Evolutionary conservation across 2,329 filamentous ascomycete genomes (phyloP).

Genomic region (Claviceps paspali): DNA sequence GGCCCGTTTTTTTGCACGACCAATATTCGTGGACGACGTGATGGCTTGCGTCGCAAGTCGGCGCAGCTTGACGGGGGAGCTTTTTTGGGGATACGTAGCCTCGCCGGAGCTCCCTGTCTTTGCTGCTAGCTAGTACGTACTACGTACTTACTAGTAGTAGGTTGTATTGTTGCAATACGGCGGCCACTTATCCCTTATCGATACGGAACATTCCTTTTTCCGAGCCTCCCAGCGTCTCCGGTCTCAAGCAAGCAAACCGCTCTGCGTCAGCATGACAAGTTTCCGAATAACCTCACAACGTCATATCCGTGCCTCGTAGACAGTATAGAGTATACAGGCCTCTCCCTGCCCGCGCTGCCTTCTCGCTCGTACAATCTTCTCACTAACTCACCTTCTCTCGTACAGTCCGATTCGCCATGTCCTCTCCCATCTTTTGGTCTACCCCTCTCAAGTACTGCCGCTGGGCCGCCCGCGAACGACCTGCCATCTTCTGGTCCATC

Average conservation of each 20-base stretch:
- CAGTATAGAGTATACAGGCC: neutral
- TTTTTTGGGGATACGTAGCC: conserved; percentile 23
- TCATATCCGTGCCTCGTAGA: neutral
- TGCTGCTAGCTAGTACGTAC: no score
- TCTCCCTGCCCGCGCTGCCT: neutral
- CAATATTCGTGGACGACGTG: neutral
- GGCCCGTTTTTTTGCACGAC: neutral
- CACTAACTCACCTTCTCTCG: no score
- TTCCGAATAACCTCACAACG: conserved; percentile 1
- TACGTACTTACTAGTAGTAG: no score
- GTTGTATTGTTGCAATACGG: no score
- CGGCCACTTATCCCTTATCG: neutral
- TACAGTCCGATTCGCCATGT: conserved; percentile 32
- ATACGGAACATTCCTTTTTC: conserved; percentile 5
- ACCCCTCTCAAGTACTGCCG: conserved; percentile 70
- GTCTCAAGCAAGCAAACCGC: no score
- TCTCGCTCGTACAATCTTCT: no score
- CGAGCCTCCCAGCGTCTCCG: neutral
- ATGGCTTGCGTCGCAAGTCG: neutral
- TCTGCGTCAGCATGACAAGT: neutral
- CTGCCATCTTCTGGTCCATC: conserved; percentile 81
- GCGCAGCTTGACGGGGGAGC: conserved; percentile 1
- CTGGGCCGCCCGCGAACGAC: conserved; percentile 78
- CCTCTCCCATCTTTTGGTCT: conserved; percentile 65
- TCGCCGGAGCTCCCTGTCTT: no score